Base-by-base conservation (phyloP, 2,329 filamentous ascomycete genomes). In the Raffaelea arxii region DNA sequence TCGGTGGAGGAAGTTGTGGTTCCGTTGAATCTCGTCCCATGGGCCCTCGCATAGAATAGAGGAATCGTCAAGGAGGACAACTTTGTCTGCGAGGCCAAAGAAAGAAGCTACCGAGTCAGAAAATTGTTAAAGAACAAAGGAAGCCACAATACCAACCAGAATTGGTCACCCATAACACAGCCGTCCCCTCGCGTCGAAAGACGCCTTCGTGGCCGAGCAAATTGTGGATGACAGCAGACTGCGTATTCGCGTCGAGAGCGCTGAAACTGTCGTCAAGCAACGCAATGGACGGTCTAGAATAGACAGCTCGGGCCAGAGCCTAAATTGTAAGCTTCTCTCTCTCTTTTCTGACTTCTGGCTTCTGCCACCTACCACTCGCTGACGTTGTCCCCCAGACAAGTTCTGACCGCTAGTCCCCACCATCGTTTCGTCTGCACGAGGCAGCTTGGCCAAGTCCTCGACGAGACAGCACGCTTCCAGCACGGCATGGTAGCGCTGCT, bases 1-100 rank as follows among this genome's bases (percentile, higher is more conserved):
- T n/a, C n/a, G n/a, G n/a, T n/a, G n/a, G n/a, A n/a, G 22, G 23
- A 12, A 4, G 39, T 18, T 18, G 23, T 4, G 21, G 38, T 16
- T 24, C 38, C 38, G 18, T 6, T 23, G 3, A 9, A 25, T 4
- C 12, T 25, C 23, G 23, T 41, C 23, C 57, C 67, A 71, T 11
- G 49, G 50, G 2, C 69, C 68, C 50, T 67, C 64, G 24, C 68
- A 62, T 9, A 53, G 48, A 7, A 72, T 60, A 1, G 51, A 55
- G 2, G 59, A 59, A 40, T 60, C 40, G 37, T 61, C 59, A 1
- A 74, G 59, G 4, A 68, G 55, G 16, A 72, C 50, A 11, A 74
- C 55, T 6, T 67, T 57, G 52, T 72, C 67, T 9, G 64, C 65
- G 6, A 66, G 50, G 18, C 61, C 55, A 12, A 72, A 65, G 43